phyloP scores from a whole-genome alignment of 345 rosid genomes.

The Chamaenerion angustifolium region DNA sequence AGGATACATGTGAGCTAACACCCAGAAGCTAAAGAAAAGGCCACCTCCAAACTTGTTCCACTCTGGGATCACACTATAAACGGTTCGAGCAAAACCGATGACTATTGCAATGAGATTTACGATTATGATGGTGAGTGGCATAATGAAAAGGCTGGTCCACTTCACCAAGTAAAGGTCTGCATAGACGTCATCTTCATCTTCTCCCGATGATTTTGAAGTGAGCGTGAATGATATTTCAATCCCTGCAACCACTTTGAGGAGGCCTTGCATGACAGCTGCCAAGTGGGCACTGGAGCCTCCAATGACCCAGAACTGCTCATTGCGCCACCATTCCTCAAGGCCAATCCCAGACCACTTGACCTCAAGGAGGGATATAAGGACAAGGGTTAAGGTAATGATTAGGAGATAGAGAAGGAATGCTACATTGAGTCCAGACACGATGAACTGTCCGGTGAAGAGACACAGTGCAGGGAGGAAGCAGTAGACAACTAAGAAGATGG shows the following conservation, averaged over 20 bases:
- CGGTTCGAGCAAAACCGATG: conserved; percentile 51
- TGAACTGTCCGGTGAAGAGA: conserved; percentile 68
- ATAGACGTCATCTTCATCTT: conserved; percentile 57
- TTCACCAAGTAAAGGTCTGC: conserved; percentile 78
- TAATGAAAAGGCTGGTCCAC: conserved; percentile 76
- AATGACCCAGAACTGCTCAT: conserved; percentile 88
- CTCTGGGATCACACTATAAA: conserved; percentile 76
- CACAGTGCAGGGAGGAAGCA: conserved; percentile 85
- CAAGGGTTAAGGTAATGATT: conserved; percentile 41
- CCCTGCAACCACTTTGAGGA: conserved; percentile 67
- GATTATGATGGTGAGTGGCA: conserved; percentile 69
- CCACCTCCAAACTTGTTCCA: conserved; percentile 89
- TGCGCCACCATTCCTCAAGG: conserved; percentile 86
- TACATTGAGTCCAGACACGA: conserved; percentile 44
- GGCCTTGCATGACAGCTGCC: conserved; percentile 70
- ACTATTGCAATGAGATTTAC: conserved; percentile 57
- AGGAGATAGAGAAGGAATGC: conserved; percentile 64
- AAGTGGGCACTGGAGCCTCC: conserved; percentile 93
- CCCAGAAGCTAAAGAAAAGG: conserved; percentile 77
- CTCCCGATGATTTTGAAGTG: conserved; percentile 54
- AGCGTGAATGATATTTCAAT: conserved; percentile 76
- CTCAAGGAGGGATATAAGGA: conserved; percentile 64
- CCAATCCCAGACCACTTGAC: conserved; percentile 82
- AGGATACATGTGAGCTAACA: conserved; percentile 75
- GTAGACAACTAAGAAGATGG: conserved; percentile 54